phyloP scores from a whole-genome alignment of 371 early-diverging fungal genomes.

The Apophysomyces elegans region DNA sequence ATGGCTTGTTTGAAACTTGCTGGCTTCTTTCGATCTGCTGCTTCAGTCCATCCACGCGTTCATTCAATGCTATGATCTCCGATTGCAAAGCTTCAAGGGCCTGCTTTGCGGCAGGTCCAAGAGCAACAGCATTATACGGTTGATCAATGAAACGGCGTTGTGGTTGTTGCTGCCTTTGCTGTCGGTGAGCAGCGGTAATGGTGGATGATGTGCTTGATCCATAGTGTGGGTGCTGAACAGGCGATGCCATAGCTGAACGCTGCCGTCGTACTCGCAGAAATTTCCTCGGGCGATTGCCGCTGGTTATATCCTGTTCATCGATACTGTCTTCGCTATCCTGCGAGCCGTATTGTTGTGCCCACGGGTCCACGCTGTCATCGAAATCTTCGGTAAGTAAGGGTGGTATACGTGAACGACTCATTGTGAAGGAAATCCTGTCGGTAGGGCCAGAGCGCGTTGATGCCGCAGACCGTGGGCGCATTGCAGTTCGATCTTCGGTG shows the following conservation, averaged over 20 bases:
- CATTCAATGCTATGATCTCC: slow-evolving; percentile 51
- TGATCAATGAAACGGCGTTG: slow-evolving; percentile 16
- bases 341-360: slow-evolving; percentile 23
- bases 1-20: background rate
- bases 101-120: slow-evolving; percentile 49
- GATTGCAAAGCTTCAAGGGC: slow-evolving; percentile 53
- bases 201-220: slow-evolving; percentile 43
- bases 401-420: slow-evolving; percentile 14
- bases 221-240: slow-evolving; percentile 16
- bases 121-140: slow-evolving; percentile 26
- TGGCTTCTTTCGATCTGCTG: slow-evolving; percentile 20
- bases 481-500: background rate
- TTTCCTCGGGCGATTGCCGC: background rate
- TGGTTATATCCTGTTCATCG: slow-evolving; percentile 10
- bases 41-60: slow-evolving; percentile 50
- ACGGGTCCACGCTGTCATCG: slow-evolving; percentile 29
- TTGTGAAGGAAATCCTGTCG: background rate
- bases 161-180: background rate
- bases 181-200: slow-evolving; percentile 39
- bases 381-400: slow-evolving; percentile 19
- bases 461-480: background rate
- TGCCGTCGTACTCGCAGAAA: slow-evolving; percentile 8
- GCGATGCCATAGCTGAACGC: background rate
- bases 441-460: slow-evolving; percentile 5
- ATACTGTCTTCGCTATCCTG: slow-evolving; percentile 17